Evolutionary conservation across 306 rosid species (phyloP), one percentile per base, ranked within the genome.

Genomic region (Vicia villosa): DNA sequence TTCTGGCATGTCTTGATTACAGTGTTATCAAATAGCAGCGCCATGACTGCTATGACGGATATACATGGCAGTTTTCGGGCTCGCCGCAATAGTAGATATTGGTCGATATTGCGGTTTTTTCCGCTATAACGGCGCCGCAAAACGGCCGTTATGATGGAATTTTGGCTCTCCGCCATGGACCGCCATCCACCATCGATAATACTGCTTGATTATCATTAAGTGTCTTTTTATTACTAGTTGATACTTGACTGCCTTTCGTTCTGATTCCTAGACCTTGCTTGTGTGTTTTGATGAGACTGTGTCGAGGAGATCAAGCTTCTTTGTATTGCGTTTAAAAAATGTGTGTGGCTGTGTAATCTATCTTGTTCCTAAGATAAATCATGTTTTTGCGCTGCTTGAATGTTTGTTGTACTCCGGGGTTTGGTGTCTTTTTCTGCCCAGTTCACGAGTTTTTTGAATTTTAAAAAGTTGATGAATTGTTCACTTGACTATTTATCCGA

Each of bases 221-320:
- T 55, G 40, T 19, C 37, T 19, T 54, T 54, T 54, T 64, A 52
- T 74, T 65, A 74, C 46, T 40, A 15, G 65, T 28, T 45, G 56
- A 24, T 10, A 46, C 13, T 51, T 20, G 14, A 10, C 1, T 4
- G 24, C 30, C 51, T 20, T 62, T 49, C 19, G 13, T 38, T 73
- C 42, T 15, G 8, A 15, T 22, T 10, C 37, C 13, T 63, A 52
- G 22, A 26, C 16, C 17, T 74, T 74, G 47, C 9, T 26, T 69
- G 47, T 52, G 37, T 38, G 66, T 28, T 64, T 63, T 51, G 10
- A 26, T 10, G 71, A 63, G 72, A 26, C 11, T 28, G 37, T 2
- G 3, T 40, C 5, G 36, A 11, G 71, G 64, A 52, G 58, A 19
- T 52, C 45, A 52, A 26, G 15, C 24, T 19, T 49, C 45, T 64